phyloP scores from a whole-genome alignment of 2,329 filamentous ascomycete genomes.

The Fusarium paranaense region DNA sequence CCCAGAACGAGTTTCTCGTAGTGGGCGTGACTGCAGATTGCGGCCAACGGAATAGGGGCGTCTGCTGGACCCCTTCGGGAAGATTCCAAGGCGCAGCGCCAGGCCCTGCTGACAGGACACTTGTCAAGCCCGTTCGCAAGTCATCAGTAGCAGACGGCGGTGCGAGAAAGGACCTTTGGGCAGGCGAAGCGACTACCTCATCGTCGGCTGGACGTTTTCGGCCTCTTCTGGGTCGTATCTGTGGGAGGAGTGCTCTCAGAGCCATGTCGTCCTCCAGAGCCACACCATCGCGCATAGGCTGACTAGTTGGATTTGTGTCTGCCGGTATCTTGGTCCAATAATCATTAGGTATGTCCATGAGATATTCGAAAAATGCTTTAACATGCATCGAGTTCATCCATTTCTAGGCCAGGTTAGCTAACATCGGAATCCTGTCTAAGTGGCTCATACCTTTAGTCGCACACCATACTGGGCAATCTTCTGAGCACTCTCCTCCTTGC shows the following conservation, averaged over 20 bases:
- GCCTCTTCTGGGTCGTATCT: conserved; percentile 73
- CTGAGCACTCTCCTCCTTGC: conserved; percentile 89
- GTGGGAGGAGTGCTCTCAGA: conserved; percentile 83
- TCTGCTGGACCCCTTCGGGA: conserved; percentile 58
- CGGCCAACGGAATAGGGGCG: conserved; percentile 77
- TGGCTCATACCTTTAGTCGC: conserved; percentile 77
- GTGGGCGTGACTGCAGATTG: conserved; percentile 81
- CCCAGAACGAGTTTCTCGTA: conserved; percentile 65
- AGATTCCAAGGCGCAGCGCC: conserved; percentile 51
- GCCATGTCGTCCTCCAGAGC: conserved; percentile 89
- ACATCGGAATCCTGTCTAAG: background rate
- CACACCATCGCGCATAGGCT: conserved; percentile 82
- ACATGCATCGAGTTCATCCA: conserved; percentile 99
- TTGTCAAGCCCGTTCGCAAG: conserved; percentile 50
- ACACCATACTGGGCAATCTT: conserved; percentile 97
- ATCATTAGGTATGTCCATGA: conserved; percentile 79
- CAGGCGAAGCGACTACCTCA: conserved; percentile 59
- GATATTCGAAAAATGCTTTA: conserved; percentile 93
- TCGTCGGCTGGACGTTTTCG: conserved; percentile 74
- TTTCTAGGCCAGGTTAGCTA: conserved; percentile 63
- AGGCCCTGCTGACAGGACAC: conserved; percentile 60
- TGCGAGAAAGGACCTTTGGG: conserved; percentile 73
- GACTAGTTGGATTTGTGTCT: conserved; percentile 70
- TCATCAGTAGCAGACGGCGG: conserved; percentile 59
- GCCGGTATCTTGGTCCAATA: conserved; percentile 85